Base-by-base conservation (phyloP, 768 basidiomycete species). In the Dacryopinax primogenitus region DNA sequence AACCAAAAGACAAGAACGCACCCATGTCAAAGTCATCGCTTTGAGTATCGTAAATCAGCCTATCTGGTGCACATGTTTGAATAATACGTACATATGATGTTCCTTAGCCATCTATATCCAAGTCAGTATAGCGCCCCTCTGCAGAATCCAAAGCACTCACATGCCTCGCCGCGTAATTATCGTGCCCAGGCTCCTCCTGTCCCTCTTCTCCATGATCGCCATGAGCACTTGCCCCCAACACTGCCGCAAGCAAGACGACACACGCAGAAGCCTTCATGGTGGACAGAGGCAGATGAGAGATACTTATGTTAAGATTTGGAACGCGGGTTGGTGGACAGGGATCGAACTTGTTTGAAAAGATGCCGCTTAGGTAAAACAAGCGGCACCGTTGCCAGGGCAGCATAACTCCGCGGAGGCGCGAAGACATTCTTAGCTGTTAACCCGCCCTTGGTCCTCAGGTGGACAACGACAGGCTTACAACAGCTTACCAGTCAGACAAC, bases 111-210 rank as follows among this genome's bases (percentile, higher is more conserved):
- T 94, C 90, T 92, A 75, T 23, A 62, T 18, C 32, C 34, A 51
- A 11, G 13, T 26, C 35, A 33, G 26, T 13, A 3, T 30, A 63
- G 33, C 23, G 21, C 39, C 37, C 21, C 35, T 15, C 47, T 16
- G 41, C 26, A 66, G 30, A 67, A 64, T 63, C 34, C 63, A 67
- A 33, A 65, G 51, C 32, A 83, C 90, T 71, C 84, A 95, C 92
- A 79, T 97, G 94, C 80, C 88, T 80, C 73, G 87, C 80, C 62
- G 92, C 92, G 77, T 97, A 97, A 67, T 89, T 82, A 67, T 86
- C 81, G 28, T 87, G 79, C n/a, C 83, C 83, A 75, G 88, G 86
- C 1, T 81, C 83, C 66, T 73, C 72, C 28, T 71, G 64, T 0
- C 81, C 81, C 62, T 76, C 74, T 66, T 81, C 75, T 45, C 77